Conservation (phyloP, 805 yeast genomes). For the Saturnispora ahearnii region DNA sequence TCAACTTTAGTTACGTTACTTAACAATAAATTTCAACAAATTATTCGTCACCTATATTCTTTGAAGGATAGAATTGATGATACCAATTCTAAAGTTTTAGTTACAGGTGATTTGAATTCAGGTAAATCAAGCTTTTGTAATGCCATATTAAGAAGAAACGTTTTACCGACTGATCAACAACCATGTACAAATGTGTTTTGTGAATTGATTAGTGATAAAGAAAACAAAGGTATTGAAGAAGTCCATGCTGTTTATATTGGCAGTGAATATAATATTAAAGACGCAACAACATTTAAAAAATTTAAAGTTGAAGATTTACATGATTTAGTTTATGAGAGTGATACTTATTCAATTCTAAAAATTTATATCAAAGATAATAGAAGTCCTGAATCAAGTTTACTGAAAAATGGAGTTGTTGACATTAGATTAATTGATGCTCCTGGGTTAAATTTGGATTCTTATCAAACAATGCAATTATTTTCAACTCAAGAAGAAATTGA, state of each 20-base stretch:
- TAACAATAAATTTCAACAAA: constrained; percentile 56
- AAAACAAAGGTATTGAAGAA: constrained; percentile 69
- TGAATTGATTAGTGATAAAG: constrained; percentile 80
- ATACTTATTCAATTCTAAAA: constrained; percentile 61
- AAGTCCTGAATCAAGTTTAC: constrained; percentile 54
- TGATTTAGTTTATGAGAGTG: constrained; percentile 64
- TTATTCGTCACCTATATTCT: constrained; percentile 57
- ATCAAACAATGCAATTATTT: constrained; percentile 89
- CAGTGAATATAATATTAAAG: constrained; percentile 38
- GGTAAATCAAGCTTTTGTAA: constrained; percentile 96
- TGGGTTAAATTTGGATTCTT: constrained; percentile 86
- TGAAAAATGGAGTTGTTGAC: constrained; percentile 86
- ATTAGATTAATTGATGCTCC: constrained; percentile 95
- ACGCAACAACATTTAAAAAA: constrained; percentile 57
- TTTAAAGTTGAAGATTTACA: constrained; percentile 49
- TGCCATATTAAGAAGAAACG: constrained; percentile 64
- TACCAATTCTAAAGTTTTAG: constrained; percentile 85
- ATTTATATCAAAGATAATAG: constrained; percentile 77
- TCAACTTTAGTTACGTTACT: constrained; percentile 60
- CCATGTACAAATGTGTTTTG: constrained; percentile 96
- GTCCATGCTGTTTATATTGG: constrained; percentile 82
- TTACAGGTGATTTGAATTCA: constrained; percentile 94
- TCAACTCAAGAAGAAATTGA: constrained; percentile 97
- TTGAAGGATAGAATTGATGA: constrained; percentile 81
- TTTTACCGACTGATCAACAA: constrained; percentile 93